Base-by-base conservation (phyloP, 1,284 basidiomycete species). In the Pholiota adiposa region DNA sequence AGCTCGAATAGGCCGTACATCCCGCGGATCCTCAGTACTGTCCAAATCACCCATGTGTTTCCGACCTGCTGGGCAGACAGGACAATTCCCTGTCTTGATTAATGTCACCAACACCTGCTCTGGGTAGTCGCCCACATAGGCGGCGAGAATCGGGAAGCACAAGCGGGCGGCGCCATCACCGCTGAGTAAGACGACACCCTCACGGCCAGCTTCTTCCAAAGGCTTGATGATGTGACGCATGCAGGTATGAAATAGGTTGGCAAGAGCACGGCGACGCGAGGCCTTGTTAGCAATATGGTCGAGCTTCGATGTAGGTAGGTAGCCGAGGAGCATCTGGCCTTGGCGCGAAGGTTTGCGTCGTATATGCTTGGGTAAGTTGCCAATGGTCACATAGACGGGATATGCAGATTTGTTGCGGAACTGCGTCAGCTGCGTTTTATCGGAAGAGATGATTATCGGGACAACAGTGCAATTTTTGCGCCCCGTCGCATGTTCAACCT, bases 71-170 rank as follows among this genome's bases (percentile, higher is more conserved):
- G n/a, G n/a, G n/a, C n/a, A n/a, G n/a, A n/a, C n/a, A n/a, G n/a
- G n/a, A n/a, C n/a, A n/a, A n/a, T n/a, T n/a, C n/a, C n/a, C n/a
- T n/a, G n/a, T 71, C 60, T 69, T 72, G 48, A 73, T 72, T 3
- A n/a, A n/a, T n/a, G 69, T 65, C 0, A 77, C 66, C 0, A 77
- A 66, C 51, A 72, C 75, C 49, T 81, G 81, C 60, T 83, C 79
- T 0, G 79, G 79, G 55, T 78, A 76, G 60, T 83, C 78, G 0
- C 75, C 75, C 16, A 62, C 50, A 53, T 62, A 62, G 1, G 44
- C 57, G 3, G 61, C 53, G 2, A 62, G 43, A 19, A 62, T 54
- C 0, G 76, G 76, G 54, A 63, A 73, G 7, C 75, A 65, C 0
- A 31, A 59, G 0, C 75, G 70, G 6, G 73, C 50, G 0, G 51